These are phyloP conservation scores for Diddensiella caesifluorescens DNA, from an alignment of 805 yeast genomes.

Conservation along the genomic window DNA sequence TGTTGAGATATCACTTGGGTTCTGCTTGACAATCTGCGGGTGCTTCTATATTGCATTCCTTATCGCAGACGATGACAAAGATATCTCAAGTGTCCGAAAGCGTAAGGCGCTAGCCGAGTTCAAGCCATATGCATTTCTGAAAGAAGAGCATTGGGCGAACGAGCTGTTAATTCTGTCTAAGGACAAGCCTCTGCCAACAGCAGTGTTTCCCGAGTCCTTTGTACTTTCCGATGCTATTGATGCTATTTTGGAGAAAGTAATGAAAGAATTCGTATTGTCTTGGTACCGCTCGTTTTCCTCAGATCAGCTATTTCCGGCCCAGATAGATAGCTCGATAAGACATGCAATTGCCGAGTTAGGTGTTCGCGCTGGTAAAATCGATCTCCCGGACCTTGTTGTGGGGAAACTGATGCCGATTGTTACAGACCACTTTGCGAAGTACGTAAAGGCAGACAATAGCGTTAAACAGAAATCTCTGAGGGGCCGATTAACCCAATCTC, in stretches of 20 bases:
- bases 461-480: constrained; percentile 26
- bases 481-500: constrained; percentile 30
- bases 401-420: constrained; percentile 56
- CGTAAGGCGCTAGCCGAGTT: constrained; percentile 4
- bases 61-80: constrained; percentile 8
- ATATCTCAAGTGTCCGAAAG: not conserved
- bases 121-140: constrained; percentile 10
- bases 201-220: constrained; percentile 41
- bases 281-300: constrained; percentile 51
- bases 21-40: constrained; percentile 10
- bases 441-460: constrained; percentile 38
- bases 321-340: constrained; percentile 42
- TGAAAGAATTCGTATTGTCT: constrained; percentile 48
- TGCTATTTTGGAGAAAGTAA: constrained; percentile 43
- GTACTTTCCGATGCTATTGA: constrained; percentile 50
- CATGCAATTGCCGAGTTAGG: constrained; percentile 40
- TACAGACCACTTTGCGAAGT: constrained; percentile 57
- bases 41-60: constrained; percentile 7
- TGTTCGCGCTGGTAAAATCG: constrained; percentile 39
- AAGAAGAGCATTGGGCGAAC: constrained; percentile 10
- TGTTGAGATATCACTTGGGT: constrained; percentile 15
- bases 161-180: constrained; percentile 12
- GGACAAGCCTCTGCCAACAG: constrained; percentile 12
- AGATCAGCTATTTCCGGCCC: constrained; percentile 38
- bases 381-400: constrained; percentile 54